Evolutionary conservation across 192 early-diverging fungal species (phyloP).

Genomic region (Coemansia sp.): DNA sequence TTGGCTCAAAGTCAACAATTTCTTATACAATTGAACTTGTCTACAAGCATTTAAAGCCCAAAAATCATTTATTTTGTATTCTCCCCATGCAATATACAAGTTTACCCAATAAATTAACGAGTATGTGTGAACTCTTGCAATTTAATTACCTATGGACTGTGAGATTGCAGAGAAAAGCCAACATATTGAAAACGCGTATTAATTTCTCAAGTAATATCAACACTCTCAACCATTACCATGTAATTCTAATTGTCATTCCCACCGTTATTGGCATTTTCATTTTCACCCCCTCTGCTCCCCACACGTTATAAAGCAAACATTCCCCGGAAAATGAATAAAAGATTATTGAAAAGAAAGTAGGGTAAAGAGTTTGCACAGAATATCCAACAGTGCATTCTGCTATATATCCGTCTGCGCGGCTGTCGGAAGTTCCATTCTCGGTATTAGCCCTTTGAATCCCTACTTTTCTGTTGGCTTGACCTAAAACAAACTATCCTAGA

Average conservation of each 20-base stretch:
- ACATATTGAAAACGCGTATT: background rate
- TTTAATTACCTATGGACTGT: too few species aligned
- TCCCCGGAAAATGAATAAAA: background rate
- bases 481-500: background rate
- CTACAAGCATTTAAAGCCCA: too few species aligned
- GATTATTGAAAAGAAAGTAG: background rate
- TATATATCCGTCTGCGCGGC: slow-evolving; percentile 19
- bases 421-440: slow-evolving; percentile 6
- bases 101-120: too few species aligned
- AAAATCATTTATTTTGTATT: too few species aligned
- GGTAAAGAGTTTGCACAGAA: background rate
- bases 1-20: too few species aligned
- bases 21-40: too few species aligned
- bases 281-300: background rate
- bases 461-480: background rate
- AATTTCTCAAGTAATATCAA: background rate
- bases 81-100: too few species aligned
- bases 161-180: too few species aligned
- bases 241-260: background rate
- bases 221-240: background rate
- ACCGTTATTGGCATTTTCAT: background rate
- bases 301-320: slow-evolving; percentile 1
- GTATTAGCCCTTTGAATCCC: background rate
- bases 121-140: too few species aligned
- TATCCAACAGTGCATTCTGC: background rate